phyloP scores from a whole-genome alignment of 306 rosid genomes.

The Fragaria vesca region DNA sequence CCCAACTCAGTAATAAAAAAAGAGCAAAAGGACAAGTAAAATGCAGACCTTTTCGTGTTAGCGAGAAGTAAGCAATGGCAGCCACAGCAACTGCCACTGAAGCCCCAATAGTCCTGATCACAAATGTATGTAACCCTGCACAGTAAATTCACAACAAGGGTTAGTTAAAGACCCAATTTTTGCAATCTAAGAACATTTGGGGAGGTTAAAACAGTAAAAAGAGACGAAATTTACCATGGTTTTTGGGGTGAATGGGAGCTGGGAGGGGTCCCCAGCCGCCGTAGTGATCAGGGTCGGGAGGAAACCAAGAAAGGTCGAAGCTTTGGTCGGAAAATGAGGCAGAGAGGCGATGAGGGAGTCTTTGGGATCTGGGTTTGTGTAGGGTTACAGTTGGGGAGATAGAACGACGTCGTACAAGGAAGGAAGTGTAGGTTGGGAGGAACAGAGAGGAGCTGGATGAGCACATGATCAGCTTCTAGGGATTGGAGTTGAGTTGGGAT shows the following conservation, averaged over 20 bases:
- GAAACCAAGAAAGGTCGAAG: slow-evolving; percentile 44
- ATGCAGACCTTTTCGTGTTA: slow-evolving; percentile 55
- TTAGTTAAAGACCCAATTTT: neutral
- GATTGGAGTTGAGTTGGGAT: neutral
- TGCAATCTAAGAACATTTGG: neutral
- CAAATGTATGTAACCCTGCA: slow-evolving; percentile 44
- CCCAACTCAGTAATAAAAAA: neutral
- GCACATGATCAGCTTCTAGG: slow-evolving; percentile 29
- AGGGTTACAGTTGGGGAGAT: slow-evolving; percentile 28
- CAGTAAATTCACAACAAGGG: neutral
- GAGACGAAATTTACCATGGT: slow-evolving; percentile 28
- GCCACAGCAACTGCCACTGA: slow-evolving; percentile 55
- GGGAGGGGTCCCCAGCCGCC: slow-evolving; percentile 66
- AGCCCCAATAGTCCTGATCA: slow-evolving; percentile 49
- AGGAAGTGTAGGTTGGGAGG: slow-evolving; percentile 32
- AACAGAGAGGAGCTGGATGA: slow-evolving; percentile 34
- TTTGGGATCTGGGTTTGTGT: slow-evolving; percentile 31
- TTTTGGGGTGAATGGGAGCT: slow-evolving; percentile 26
- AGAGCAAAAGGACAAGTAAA: slow-evolving; percentile 1
- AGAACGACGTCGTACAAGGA: slow-evolving; percentile 29
- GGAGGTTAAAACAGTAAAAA: neutral
- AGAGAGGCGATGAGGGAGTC: slow-evolving; percentile 32
- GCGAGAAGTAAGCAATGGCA: slow-evolving; percentile 47
- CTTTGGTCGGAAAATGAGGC: slow-evolving; percentile 41
- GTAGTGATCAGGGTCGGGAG: slow-evolving; percentile 32